Base-by-base conservation (phyloP, 2,329 filamentous ascomycete species). In the Ascochyta fabae region DNA sequence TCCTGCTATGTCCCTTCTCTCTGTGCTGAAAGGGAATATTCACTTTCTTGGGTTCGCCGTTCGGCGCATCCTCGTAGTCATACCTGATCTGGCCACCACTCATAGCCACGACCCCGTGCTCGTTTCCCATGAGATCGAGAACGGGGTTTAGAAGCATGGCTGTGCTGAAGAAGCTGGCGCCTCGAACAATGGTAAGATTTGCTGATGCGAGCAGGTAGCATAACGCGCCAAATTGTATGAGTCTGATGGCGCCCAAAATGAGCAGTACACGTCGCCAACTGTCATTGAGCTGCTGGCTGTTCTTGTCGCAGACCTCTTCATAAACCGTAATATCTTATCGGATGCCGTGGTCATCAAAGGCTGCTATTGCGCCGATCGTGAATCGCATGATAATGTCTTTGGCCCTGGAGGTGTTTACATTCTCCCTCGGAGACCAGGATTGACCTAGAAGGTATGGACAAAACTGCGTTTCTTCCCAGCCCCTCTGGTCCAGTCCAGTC, bases 271-370 rank as follows among this genome's bases (percentile, higher is more conserved):
- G 72, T 1, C 56, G 42, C 72, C 72, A 75, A 31, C 69, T 66
- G 0, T 71, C 70, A 7, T 63, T 62, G 9, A 75, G 56, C 35
- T 65, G 58, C 23, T 73, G 69, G 15, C 70, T 71, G 40, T 67
- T 66, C 0, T 34, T 42, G 1, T 61, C 41, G 56, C 10, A 61
- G 36, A 0, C 40, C 51, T 16, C 35, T 53, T 55, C 61, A 52
- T 52, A 41, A 0, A 59, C 45, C 0, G 19, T 41, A 8, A 72
- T 36, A 7, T 59, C 62, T 50, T 68, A 66, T 2, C 62, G 64
- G 8, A 67, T 56, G 8, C 72, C 70, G 26, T 73, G 70, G 40
- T 75, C 70, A 43, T 75, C 70, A 33, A 71, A 73, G 1, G 71
- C 70, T 0, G 72, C 71, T 5, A 74, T 61, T 0, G 71, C 65